Percentiles rank a stretch among this genome's conserved stretches.
Evolutionary conservation across 306 rosid species (phyloP).

Genomic region (Albizia julibrissin): DNA sequence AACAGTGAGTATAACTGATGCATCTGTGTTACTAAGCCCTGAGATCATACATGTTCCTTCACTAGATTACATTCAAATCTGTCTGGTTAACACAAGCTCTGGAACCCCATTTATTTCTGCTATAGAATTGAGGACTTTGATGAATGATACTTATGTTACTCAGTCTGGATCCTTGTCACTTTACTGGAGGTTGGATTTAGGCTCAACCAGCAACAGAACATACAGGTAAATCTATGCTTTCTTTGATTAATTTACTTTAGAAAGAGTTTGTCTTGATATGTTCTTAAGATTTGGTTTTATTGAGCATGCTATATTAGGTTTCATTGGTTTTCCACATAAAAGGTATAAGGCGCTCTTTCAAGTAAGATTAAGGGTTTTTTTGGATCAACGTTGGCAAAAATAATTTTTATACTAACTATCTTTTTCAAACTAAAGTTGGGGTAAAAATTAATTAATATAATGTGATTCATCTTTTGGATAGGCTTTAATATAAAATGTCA

Average conservation of each 20-base stretch:
- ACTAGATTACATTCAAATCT: slow-evolving; percentile 33
- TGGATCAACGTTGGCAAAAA: not conserved
- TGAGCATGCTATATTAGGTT: not conserved
- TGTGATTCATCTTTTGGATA: no score
- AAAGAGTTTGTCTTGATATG: not conserved
- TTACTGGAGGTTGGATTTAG: slow-evolving; percentile 15
- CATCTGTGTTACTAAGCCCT: not conserved
- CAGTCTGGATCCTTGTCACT: slow-evolving; percentile 16
- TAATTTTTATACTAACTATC: no score
- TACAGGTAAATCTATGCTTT: slow-evolving; percentile 18
- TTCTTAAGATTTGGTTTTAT: not conserved
- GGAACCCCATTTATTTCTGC: slow-evolving; percentile 56
- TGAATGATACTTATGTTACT: slow-evolving; percentile 25
- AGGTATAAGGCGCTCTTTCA: not conserved
- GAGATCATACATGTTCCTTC: slow-evolving; percentile 48
- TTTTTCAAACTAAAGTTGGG: no score
- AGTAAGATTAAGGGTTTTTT: not conserved
- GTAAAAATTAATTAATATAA: no score
- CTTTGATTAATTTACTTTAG: not conserved
- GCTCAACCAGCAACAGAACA: not conserved
- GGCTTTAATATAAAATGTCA: no score
- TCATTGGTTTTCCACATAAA: not conserved
- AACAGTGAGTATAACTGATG: slow-evolving; percentile 17
- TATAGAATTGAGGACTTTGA: slow-evolving; percentile 45
- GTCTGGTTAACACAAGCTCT: slow-evolving; percentile 42